Conservation (phyloP, 768 basidiomycete species). For the Coprinellus micaceus region DNA sequence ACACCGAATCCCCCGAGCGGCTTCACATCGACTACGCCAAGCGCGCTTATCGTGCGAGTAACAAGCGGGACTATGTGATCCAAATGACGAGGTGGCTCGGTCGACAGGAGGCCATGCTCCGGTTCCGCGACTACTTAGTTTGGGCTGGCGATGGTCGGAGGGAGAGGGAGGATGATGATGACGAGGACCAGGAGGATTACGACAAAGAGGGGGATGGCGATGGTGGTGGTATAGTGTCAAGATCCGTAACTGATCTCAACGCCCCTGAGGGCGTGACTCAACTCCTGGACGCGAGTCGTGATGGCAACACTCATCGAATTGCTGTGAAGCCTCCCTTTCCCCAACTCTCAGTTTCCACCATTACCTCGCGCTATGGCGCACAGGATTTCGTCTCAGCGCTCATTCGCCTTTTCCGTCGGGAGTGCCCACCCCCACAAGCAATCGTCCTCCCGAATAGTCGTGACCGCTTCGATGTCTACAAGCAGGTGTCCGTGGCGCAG, state of each 20-base stretch:
- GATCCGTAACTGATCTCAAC: not conserved
- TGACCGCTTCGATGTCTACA: not conserved
- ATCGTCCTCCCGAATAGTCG: not conserved
- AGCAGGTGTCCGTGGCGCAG: not conserved
- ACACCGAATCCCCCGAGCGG: slow-evolving; percentile 32
- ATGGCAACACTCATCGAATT: slow-evolving; percentile 1
- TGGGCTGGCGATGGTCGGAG: slow-evolving; percentile 6
- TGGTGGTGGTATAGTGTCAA: not conserved
- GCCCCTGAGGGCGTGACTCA: too few species aligned
- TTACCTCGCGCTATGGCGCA: not conserved
- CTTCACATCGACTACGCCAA: slow-evolving; percentile 45
- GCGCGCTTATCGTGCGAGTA: slow-evolving; percentile 25
- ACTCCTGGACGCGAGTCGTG: too few species aligned
- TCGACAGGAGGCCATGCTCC: slow-evolving; percentile 31
- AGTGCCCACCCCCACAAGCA: not conserved
- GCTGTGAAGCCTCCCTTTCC: slow-evolving; percentile 10
- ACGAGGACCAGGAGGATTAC: not conserved
- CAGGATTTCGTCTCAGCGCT: not conserved
- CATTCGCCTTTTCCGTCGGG: not conserved
- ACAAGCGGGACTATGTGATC: slow-evolving; percentile 22
- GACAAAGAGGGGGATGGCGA: not conserved
- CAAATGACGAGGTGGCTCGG: slow-evolving; percentile 41
- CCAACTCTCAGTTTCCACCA: not conserved
- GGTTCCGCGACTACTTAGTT: slow-evolving; percentile 2
- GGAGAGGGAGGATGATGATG: slow-evolving; percentile 24